Percentiles rank a stretch among this genome's conserved stretches.
phyloP scores from a whole-genome alignment of 129 eudicot genomes.

The Artemisia tridentata region DNA sequence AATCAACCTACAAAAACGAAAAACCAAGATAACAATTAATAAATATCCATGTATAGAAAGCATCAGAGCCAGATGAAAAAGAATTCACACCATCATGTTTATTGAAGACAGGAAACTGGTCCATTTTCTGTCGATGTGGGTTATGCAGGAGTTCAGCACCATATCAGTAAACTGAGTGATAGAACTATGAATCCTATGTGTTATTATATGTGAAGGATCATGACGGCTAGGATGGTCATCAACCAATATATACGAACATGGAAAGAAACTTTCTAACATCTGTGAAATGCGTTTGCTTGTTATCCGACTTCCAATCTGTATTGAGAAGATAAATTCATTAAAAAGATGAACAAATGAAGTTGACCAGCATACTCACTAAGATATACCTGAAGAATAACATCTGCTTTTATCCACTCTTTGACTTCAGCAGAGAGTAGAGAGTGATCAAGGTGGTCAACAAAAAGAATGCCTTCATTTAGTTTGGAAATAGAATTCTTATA shows the following conservation, averaged over 20 bases:
- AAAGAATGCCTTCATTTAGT: constrained; percentile 42
- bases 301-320: constrained; percentile 87
- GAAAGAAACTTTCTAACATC: constrained; percentile 60
- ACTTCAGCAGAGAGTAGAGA: constrained; percentile 51
- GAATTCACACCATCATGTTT: constrained; percentile 55
- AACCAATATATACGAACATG: constrained; percentile 72
- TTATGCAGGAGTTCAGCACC: constrained; percentile 40
- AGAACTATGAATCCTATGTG: constrained; percentile 75
- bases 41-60: not conserved
- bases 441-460: constrained; percentile 91
- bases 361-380: constrained; percentile 23
- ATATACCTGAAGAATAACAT: constrained; percentile 84
- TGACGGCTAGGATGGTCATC: constrained; percentile 87
- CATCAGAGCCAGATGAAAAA: not conserved
- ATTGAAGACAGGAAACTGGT: constrained; percentile 41
- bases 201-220: constrained; percentile 82
- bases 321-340: constrained; percentile 15
- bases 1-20: constrained; percentile 52
- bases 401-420: constrained; percentile 59
- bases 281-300: constrained; percentile 84
- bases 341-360: constrained; percentile 4
- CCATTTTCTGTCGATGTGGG: constrained; percentile 46
- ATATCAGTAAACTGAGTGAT: constrained; percentile 51
- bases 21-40: not conserved
- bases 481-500: constrained; percentile 40